phyloP scores from a whole-genome alignment of 2,329 filamentous ascomycete genomes.

The Akanthomyces uredinophilus region DNA sequence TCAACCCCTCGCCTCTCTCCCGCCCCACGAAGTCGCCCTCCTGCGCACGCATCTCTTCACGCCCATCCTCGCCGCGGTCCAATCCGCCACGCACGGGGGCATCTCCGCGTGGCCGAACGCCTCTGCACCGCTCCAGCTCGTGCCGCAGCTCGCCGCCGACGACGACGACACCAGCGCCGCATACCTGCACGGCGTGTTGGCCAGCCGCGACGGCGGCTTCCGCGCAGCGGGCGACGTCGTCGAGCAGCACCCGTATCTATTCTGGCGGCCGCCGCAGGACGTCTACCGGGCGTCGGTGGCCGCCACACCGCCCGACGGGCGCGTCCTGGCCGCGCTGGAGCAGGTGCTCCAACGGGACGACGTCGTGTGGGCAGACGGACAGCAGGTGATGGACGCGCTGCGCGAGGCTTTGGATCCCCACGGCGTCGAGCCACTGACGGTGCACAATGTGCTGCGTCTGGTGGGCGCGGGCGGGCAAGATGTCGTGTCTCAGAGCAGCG shows the following conservation, averaged over 20 bases:
- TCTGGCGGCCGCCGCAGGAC: slow-evolving; percentile 32
- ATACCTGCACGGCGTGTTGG: slow-evolving; percentile 22
- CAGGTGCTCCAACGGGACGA: slow-evolving; percentile 18
- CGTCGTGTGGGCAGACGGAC: slow-evolving; percentile 1
- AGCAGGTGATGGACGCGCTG: slow-evolving; percentile 18
- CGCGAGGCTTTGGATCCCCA: slow-evolving; percentile 16
- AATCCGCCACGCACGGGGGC: slow-evolving; percentile 19
- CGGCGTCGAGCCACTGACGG: slow-evolving; percentile 16
- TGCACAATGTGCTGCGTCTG: slow-evolving; percentile 29
- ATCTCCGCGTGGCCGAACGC: background rate
- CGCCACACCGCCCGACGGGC: slow-evolving; percentile 17
- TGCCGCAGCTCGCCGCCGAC: slow-evolving; percentile 21
- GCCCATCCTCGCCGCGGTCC: slow-evolving; percentile 22
- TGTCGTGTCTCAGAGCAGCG: slow-evolving; percentile 25
- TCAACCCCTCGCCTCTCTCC: slow-evolving; percentile 21
- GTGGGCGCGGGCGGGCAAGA: slow-evolving; percentile 27
- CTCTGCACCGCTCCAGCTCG: slow-evolving; percentile 19
- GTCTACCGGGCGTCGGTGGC: slow-evolving; percentile 26
- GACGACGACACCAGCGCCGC: slow-evolving; percentile 6
- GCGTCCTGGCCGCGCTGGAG: slow-evolving; percentile 23
- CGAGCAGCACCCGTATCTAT: slow-evolving; percentile 31
- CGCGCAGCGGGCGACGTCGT: slow-evolving; percentile 20
- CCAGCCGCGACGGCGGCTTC: slow-evolving; percentile 24
- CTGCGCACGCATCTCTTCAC: slow-evolving; percentile 21
- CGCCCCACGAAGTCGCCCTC: slow-evolving; percentile 21